Conservation (phyloP, 192 early-diverging fungal species). For the Backusella tarrabulga region DNA sequence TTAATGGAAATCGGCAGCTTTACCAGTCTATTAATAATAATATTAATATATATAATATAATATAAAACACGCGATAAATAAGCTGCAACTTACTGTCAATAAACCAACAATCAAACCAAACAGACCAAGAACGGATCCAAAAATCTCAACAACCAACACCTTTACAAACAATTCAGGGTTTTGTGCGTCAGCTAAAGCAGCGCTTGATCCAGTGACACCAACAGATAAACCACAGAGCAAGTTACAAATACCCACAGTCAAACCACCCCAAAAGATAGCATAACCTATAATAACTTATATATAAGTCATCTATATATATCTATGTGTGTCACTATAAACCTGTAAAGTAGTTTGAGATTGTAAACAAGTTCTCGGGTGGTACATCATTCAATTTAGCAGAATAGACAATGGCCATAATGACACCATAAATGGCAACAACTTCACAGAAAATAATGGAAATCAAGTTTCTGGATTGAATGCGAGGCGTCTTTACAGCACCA, state of each 20-base stretch:
- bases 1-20: slow-evolving; percentile 35
- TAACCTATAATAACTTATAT: slow-evolving; percentile 51
- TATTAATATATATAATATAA: background rate
- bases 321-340: slow-evolving; percentile 44
- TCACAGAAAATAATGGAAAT: slow-evolving; percentile 99
- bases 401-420: slow-evolving; percentile 98
- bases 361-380: slow-evolving; percentile 41
- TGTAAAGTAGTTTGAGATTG: slow-evolving; percentile 69
- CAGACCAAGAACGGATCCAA: slow-evolving; percentile 91
- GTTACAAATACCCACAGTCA: slow-evolving; percentile 92
- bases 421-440: slow-evolving; percentile 98
- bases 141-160: slow-evolving; percentile 95
- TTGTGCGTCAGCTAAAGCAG: slow-evolving; percentile 92
- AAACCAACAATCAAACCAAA: slow-evolving; percentile 96
- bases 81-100: slow-evolving; percentile 55
- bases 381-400: slow-evolving; percentile 77
- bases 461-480: slow-evolving; percentile 95
- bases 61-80: background rate
- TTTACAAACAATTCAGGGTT: slow-evolving; percentile 95
- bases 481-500: slow-evolving; percentile 83
- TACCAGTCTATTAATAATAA: slow-evolving; percentile 28
- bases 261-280: slow-evolving; percentile 92
- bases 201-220: slow-evolving; percentile 89
- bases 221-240: slow-evolving; percentile 91
- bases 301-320: background rate